Evolutionary conservation across 495 filamentous ascomycete species (phyloP).

Genomic region (Melanomma pulvis-pyrius): DNA sequence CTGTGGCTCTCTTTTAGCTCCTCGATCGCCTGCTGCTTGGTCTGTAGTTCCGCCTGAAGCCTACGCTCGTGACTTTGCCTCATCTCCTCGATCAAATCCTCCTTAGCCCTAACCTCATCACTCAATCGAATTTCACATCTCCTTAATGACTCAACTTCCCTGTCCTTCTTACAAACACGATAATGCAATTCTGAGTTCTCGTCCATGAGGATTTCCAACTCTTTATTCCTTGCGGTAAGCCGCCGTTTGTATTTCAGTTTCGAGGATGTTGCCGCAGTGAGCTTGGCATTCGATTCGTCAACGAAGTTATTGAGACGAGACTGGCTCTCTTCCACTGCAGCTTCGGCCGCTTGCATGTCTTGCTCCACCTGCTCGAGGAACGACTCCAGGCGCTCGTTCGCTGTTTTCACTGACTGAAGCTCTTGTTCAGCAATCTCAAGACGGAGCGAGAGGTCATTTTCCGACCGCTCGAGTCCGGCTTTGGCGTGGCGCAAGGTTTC

Average conservation of each 20-base stretch:
- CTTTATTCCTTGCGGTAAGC: conserved; percentile 24
- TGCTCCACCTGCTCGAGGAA: conserved; percentile 34
- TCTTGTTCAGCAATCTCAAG: conserved; percentile 32
- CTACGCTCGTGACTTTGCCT: neutral
- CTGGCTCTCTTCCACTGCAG: conserved; percentile 30
- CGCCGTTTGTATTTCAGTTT: conserved; percentile 31
- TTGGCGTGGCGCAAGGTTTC: conserved; percentile 19
- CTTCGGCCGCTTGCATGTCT: conserved; percentile 31
- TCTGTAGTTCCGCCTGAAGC: conserved; percentile 14
- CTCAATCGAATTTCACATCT: conserved; percentile 41
- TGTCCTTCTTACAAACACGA: conserved; percentile 14
- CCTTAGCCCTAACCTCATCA: neutral
- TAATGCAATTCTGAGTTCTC: conserved; percentile 29
- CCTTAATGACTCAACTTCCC: conserved; percentile 27
- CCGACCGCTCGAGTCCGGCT: conserved; percentile 23
- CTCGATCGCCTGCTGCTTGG: neutral
- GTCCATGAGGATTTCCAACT: conserved; percentile 26
- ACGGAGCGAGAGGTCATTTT: conserved; percentile 17
- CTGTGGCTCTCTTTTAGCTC: neutral
- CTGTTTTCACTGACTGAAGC: conserved; percentile 7
- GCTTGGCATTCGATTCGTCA: conserved; percentile 25
- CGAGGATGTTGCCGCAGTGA: conserved; percentile 14
- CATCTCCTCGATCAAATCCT: neutral
- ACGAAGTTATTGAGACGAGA: conserved; percentile 25
- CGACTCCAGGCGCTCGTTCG: conserved; percentile 24